Evolutionary conservation across 495 filamentous ascomycete species (phyloP), one percentile per base, ranked within the genome.

Genomic region (Aspergillus saccharolyticus): DNA sequence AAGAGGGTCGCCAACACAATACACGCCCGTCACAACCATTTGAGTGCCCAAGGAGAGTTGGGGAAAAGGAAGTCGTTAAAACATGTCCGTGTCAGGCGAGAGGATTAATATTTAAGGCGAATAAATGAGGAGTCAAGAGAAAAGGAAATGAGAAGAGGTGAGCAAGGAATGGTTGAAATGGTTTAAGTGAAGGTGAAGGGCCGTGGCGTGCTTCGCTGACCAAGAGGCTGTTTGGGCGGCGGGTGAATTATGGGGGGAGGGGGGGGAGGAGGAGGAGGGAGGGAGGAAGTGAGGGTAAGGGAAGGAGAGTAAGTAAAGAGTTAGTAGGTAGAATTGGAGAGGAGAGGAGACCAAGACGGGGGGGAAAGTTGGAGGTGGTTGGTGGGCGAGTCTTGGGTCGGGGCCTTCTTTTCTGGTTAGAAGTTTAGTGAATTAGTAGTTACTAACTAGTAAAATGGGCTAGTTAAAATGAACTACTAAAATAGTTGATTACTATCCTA

Each of bases 201-300:
- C 52, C 63, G 73, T 73, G 73, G 73, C 70, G 73, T 58, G 63
- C 42, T 57, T 52, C 59, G 71, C 70, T 70, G 67, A 70, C 66
- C 66, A 70, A 68, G 68, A 68, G 59, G 56, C 9, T 64, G 65
- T 67, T n/a, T 69, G 65, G 65, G 69, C 53, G 66, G 70, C 66
- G 69, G 14, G 33, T 39, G 70, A 68, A 62, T 60, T 54, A 63
- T 65, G 58, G 5, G 33, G 33, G 14, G 33, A 12, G 33, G 14
- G 33, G 33, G 33, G 14, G 33, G 12, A 15, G 33, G 4, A 6
- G 33, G 10, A 12, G 33, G 33, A 39, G 33, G 33, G 12, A 39
- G 33, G 33, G 33, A 39, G 14, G 33, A 39, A 12, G 63, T 68
- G 66, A n/a, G 18, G 62, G 66, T 64, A 9, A 28, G 25, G 25